These are phyloP conservation scores for Malus asiatica DNA, from an alignment of 306 rosid species.

Conservation along the genomic window DNA sequence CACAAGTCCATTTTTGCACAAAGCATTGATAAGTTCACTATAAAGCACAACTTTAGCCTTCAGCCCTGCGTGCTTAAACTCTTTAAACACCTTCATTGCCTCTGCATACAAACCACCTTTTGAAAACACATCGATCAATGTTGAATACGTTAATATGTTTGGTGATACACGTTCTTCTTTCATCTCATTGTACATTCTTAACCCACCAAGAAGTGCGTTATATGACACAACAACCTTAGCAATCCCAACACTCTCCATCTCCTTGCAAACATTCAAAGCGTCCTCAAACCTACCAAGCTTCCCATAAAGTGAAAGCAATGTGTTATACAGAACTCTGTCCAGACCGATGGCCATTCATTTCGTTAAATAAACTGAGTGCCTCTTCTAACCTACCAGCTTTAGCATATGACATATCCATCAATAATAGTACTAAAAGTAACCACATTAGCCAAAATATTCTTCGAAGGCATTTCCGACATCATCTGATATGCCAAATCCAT, in stretches of 20 bases:
- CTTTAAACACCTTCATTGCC: conserved; percentile 59
- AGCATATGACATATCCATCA: conserved; percentile 88
- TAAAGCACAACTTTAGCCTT: conserved; percentile 85
- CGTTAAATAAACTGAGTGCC: conserved; percentile 53
- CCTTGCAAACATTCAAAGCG: conserved; percentile 46
- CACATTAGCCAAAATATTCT: conserved; percentile 60
- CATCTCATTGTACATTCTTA: conserved; percentile 53
- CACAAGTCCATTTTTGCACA: conserved; percentile 75
- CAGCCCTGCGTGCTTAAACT: conserved; percentile 62
- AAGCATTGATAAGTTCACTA: conserved; percentile 66
- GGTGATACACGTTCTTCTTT: conserved; percentile 44
- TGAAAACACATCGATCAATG: conserved; percentile 67
- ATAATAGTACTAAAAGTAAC: conserved; percentile 84
- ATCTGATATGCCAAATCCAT: conserved; percentile 67
- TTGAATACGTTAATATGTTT: conserved; percentile 73
- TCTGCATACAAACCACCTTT: conserved; percentile 71
- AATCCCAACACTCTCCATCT: conserved; percentile 77
- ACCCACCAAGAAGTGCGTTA: conserved; percentile 82
- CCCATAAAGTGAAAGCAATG: conserved; percentile 66
- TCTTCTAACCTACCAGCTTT: conserved; percentile 73
- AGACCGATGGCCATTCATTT: conserved; percentile 60
- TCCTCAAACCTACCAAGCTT: conserved; percentile 81
- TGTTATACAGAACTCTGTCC: conserved; percentile 81
- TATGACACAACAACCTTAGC: conserved; percentile 65
- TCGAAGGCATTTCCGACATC: conserved; percentile 57